Conservation (phyloP, 1,284 basidiomycete species). For the Trichosporon faecale region DNA sequence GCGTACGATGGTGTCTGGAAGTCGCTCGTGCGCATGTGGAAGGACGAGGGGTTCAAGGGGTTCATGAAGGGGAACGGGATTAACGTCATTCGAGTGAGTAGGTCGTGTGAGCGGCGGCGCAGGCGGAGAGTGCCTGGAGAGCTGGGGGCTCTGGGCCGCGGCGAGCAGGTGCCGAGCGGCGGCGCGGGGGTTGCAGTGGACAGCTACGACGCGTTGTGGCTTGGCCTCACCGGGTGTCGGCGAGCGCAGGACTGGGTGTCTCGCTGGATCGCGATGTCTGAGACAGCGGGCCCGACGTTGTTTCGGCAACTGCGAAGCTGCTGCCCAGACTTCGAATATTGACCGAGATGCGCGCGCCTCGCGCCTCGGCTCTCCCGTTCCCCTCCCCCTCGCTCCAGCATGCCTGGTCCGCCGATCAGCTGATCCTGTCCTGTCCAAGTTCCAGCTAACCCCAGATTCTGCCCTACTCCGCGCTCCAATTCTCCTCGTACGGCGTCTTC, state of each 20-base stretch:
- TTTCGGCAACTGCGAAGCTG: neutral
- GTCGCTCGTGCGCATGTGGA: constrained; percentile 78
- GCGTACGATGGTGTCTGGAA: constrained; percentile 81
- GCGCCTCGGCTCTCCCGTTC: neutral
- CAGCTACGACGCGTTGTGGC: too few species aligned
- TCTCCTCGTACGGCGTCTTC: constrained; percentile 77
- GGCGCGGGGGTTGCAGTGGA: too few species aligned
- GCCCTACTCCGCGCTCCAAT: constrained; percentile 77
- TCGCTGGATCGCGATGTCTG: neutral
- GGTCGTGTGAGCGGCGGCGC: neutral
- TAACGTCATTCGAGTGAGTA: constrained; percentile 71
- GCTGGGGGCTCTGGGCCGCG: too few species aligned
- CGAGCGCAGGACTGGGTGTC: neutral
- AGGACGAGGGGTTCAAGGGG: constrained; percentile 84
- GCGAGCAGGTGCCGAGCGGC: neutral
- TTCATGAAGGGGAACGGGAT: constrained; percentile 84
- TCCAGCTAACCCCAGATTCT: constrained; percentile 37
- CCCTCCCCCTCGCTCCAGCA: too few species aligned
- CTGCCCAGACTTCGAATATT: neutral
- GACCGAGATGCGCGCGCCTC: too few species aligned
- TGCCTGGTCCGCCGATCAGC: too few species aligned
- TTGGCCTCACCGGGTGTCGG: too few species aligned
- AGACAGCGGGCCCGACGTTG: neutral
- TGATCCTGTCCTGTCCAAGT: too few species aligned
- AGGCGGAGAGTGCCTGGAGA: too few species aligned